These are phyloP conservation scores for Rhizoclosmatium sp. DNA, from an alignment of 192 early-diverging fungal species.

Conservation along the genomic window DNA sequence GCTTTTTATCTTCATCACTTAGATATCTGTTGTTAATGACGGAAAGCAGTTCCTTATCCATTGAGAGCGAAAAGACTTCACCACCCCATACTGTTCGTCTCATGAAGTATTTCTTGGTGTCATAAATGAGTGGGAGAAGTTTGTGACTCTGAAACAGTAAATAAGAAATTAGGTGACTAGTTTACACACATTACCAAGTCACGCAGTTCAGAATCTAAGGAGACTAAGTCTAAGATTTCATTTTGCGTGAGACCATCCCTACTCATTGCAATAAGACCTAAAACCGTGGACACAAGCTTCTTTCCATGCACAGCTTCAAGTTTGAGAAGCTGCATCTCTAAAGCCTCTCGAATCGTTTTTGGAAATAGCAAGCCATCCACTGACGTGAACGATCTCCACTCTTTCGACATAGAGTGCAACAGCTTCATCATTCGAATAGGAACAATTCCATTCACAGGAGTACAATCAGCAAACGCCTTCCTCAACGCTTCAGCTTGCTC, in stretches of 20 bases:
- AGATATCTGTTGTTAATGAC: conserved; percentile 23
- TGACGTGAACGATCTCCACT: not conserved
- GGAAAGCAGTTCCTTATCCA: conserved; percentile 7
- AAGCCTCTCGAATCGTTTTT: not conserved
- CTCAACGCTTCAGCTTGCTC: conserved; percentile 20
- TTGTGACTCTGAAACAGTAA: not conserved
- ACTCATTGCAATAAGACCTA: conserved; percentile 6
- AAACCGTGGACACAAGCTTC: not conserved
- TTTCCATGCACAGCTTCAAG: conserved; percentile 8
- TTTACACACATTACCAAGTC: not conserved
- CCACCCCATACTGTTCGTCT: conserved; percentile 29
- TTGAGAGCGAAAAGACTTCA: conserved; percentile 19
- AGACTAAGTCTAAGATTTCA: conserved; percentile 21
- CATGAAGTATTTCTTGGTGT: conserved; percentile 2
- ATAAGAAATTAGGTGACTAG: not conserved
- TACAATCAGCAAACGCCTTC: conserved; percentile 8
- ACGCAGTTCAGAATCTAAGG: not conserved
- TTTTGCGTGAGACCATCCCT: conserved; percentile 25
- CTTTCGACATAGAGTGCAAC: conserved; percentile 1
- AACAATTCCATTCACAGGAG: conserved; percentile 7
- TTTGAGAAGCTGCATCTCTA: not conserved
- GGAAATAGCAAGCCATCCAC: not conserved
- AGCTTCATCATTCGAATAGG: conserved; percentile 27
- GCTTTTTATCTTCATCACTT: not conserved
- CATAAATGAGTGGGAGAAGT: not conserved